Base-by-base conservation (phyloP, 2,329 filamentous ascomycete genomes). In the Pseudocercospora musae region DNA sequence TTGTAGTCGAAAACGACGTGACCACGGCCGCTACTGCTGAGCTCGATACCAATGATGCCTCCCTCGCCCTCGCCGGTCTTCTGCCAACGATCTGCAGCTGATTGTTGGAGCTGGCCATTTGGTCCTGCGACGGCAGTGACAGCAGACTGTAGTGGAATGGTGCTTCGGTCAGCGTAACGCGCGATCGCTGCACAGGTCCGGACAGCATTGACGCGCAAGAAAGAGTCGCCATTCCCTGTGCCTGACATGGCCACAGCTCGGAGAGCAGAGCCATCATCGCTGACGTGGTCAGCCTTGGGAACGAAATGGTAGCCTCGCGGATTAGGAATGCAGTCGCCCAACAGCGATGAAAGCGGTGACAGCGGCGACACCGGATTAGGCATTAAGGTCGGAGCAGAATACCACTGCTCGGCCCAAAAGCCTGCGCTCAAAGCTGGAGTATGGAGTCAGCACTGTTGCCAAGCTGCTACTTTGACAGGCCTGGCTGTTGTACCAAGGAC, bases 351-450 rank as follows among this genome's bases (percentile, higher is more conserved):
- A 6, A 68, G 10, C 18, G 33, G 57, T 20, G 49, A 62, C 15
- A 52, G 31, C 37, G 55, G 58, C 23, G 54, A 37, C 13, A 50
- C 8, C n/a, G n/a, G 20, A 40, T 27, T 15, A 3, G 49, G 40
- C 53, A 18, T n/a, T 21, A 21, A 40, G 33, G 53, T 44, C 23
- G 25, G 21, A 55, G 59, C 18, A 13, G 58, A 58, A 13, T 60
- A n/a, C 91, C 91, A 96, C 68, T 92, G 85, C 73, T 96, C 92
- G 0, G 92, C 91, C 91, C 92, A 96, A 75, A 92, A 96, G 0
- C 92, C 92, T 0, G 92, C 89, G 0, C 92, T 92, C 0, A 92
- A 79, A 0, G 88, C 89, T 0, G 92, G 92, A 11, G 92, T 96
- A 40, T 7, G 37, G 18, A 40, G 10, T 40, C 37, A 40, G 37